Base-by-base conservation (phyloP, 257 asterid species). In the Nicotiana tabacum region DNA sequence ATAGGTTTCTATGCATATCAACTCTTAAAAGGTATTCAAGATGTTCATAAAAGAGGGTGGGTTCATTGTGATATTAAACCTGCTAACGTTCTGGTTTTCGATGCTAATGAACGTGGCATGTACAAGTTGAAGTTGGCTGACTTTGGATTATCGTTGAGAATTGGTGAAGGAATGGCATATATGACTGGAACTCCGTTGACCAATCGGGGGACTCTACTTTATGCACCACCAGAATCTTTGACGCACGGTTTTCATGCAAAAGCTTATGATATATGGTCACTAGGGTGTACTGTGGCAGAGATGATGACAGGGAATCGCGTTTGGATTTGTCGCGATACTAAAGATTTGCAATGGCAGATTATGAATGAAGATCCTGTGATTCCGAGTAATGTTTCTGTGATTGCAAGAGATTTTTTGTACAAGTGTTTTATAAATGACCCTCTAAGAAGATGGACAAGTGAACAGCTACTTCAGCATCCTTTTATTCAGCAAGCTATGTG, bases 61-160 rank as follows among this genome's bases (percentile, higher is more conserved):
- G 78, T 82, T 29, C 87, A 85, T n/a, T 77, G 81, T n/a, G 85
- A 85, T 68, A 10, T 85, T 2, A 85, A 85, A 53, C 87, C 83
- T 2, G 56, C 29, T 8, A 85, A 85, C 46, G 3, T 85, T 7
- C 65, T 85, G 2, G 43, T 66, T 15, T 82, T 77, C n/a, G 77
- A 84, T 0, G 0, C 2, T 0, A n/a, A 21, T 7, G 67, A 43
- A 24, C 4, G 12, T 17, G 69, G 32, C 2, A 17, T 12, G 13
- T 3, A 18, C 77, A 55, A 11, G 30, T 74, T 84, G 1, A 80
- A 80, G 37, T 53, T 84, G 18, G 87, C 70, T 4, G 84, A 84
- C 46, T 81, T 81, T 29, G 87, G 87, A 30, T 77, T 65, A 12
- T 66, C 84, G 1, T 53, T 27, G 70, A 53, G 58, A 9, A 60